Conservation (phyloP, 371 early-diverging fungal species). For the Smittium culicis region DNA sequence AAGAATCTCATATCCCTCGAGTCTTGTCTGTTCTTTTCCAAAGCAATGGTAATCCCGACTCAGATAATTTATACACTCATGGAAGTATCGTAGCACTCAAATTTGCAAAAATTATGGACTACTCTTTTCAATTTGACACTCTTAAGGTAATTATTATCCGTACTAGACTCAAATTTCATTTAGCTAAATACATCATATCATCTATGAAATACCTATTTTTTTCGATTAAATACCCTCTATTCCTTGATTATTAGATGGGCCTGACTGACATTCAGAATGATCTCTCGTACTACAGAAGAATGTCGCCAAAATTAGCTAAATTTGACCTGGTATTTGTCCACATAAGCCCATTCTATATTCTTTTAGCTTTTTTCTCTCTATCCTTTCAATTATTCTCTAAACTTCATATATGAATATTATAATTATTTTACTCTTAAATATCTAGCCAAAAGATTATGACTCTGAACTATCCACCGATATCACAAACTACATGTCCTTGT, state of each 20-base stretch:
- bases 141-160: constrained; percentile 48
- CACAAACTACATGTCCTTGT: constrained; percentile 83
- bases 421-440: not conserved
- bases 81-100: not conserved
- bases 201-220: not conserved
- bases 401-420: not conserved
- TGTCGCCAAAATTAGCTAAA: constrained; percentile 50
- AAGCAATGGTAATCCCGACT: constrained; percentile 58
- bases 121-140: constrained; percentile 77
- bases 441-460: not conserved
- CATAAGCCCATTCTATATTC: not conserved
- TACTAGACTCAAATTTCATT: not conserved
- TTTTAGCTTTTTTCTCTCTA: not conserved
- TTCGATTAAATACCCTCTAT: constrained; percentile 3
- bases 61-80: constrained; percentile 39
- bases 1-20: constrained; percentile 61
- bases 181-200: too few species aligned
- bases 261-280: constrained; percentile 90
- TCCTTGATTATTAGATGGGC: constrained; percentile 45
- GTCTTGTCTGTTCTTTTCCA: constrained; percentile 59
- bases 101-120: constrained; percentile 67
- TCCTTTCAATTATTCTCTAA: not conserved
- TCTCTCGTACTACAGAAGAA: constrained; percentile 88
- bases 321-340: not conserved
- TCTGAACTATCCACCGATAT: constrained; percentile 46